Evolutionary conservation across 2,329 filamentous ascomycete species (phyloP), one percentile per base, ranked within the genome.

Genomic region (Monilinia laxa): DNA sequence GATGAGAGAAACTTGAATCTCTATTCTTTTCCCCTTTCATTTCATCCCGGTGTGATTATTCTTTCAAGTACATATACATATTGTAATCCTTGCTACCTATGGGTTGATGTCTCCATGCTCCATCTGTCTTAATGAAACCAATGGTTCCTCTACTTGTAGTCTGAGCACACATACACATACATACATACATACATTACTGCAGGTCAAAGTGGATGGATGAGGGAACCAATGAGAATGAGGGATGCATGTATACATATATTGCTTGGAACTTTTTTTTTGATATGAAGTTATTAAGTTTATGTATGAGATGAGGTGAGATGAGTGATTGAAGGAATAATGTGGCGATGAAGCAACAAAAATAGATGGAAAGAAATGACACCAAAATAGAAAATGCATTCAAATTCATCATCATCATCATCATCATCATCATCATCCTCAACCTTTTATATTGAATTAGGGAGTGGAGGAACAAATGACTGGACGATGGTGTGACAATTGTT

Each of bases 101-200:
- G 23, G n/a, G 47, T n/a, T n/a, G 45, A 20, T 47, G 16, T 1
- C 4, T 7, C 14, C 1, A 47, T 47, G 3, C 0, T 20, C 14
- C 6, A 20, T n/a, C 11, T 18, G 45, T 58, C 23, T 59, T 10
- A 18, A 47, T 59, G 56, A 59, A 59, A 59, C 56, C 47, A 59
- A 59, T 47, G 3, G 28, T n/a, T 59, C 18, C 56, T 11, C 16
- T 59, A n/a, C 40, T 47, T 53, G 25, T 25, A 45, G 55, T 58
- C 56, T 58, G 56, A 58, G 56, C 40, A 42, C 40, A 42, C 42
- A 14, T 35, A 35, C 31, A 35, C 7, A 4, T 9, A 35, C 31
- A 35, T 35, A 4, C 5, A 35, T 35, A 5, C 28, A 28, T 35
- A 35, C 16, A 45, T 45, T 42, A 11, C 55, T 45, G 55, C 55